Evolutionary conservation across 2,329 filamentous ascomycete species (phyloP).

Genomic region (Clonostachys rhizophaga): DNA sequence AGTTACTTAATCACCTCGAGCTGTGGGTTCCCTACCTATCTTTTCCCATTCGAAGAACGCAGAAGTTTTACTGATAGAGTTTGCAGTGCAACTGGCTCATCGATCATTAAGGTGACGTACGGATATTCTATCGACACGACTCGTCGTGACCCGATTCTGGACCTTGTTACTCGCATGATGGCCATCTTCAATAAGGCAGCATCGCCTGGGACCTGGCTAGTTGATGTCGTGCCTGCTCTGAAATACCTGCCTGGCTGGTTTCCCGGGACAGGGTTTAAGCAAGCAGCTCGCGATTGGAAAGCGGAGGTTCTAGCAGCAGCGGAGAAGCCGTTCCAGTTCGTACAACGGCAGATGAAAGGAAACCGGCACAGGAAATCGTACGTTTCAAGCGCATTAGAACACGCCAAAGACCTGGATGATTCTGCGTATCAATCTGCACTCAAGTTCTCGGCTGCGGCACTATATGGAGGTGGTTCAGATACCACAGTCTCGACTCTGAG

Average conservation of each 20-base stretch:
- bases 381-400: conserved; percentile 14
- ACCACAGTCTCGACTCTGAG: not conserved
- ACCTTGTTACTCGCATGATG: conserved; percentile 11
- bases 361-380: conserved; percentile 12
- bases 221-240: conserved; percentile 13
- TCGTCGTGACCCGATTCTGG: conserved; percentile 9
- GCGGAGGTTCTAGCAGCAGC: conserved; percentile 6
- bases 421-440: not conserved
- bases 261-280: conserved; percentile 12
- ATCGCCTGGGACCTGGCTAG: conserved; percentile 10
- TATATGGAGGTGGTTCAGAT: not conserved
- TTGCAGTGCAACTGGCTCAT: conserved; percentile 1
- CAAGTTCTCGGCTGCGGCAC: not conserved
- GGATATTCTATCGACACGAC: conserved; percentile 11
- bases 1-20: conserved; percentile 5
- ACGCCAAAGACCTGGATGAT: conserved; percentile 2
- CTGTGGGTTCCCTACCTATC: not conserved
- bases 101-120: conserved; percentile 8
- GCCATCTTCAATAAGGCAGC: conserved; percentile 11
- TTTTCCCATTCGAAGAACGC: not conserved
- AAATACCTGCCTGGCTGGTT: conserved; percentile 5
- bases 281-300: conserved; percentile 11
- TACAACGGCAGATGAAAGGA: conserved; percentile 11
- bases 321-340: conserved; percentile 11
- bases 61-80: not conserved